Evolutionary conservation across 164 flowering plant genomes (phyloP), one percentile per base, ranked within the genome.

Genomic region (Warburgia ugandensis): DNA sequence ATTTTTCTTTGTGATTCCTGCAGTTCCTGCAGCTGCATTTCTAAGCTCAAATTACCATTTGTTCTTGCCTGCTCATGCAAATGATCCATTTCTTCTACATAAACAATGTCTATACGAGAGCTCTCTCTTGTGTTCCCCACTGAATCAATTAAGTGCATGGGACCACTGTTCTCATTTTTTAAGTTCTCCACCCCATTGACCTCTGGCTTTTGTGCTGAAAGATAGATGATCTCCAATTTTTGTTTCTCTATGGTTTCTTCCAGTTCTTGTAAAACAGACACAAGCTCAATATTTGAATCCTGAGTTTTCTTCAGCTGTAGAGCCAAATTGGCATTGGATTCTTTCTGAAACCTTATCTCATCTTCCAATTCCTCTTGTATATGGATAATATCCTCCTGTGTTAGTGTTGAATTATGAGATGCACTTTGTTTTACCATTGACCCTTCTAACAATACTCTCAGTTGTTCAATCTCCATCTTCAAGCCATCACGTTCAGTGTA

Each of bases 261-360:
- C 26, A 81, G 73, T 64, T 89, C 92, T 63, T 86, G 89, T 62
- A 89, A 89, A 71, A 80, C 59, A 29, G 83, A 67, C 69, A 86
- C 75, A 65, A 89, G 89, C 77, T 89, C 90, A 48, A 81, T 52
- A 61, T 90, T 90, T 49, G 94, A 86, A 46, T 84, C 91, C 59
- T 90, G 97, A 48, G 79, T 82, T 54, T 69, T 77, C 59, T 67
- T 48, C 56, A 85, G 61, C 58, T 83, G 92, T 43, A 75, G 55
- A 44, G 78, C 48, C 62, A 89, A 61, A 58, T 73, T 49, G 32
- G 76, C 72, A 67, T 73, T 83, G 52, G 77, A 70, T 59, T 81
- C 80, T 60, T 74, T 74, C 45, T 64, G 83, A 58, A 68, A 75
- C 60, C 57, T 73, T 13, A 86, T 63, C 46, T 86, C 92, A 50